Conservation (phyloP, 768 basidiomycete genomes). For the Pleurotus cornucopiae region DNA sequence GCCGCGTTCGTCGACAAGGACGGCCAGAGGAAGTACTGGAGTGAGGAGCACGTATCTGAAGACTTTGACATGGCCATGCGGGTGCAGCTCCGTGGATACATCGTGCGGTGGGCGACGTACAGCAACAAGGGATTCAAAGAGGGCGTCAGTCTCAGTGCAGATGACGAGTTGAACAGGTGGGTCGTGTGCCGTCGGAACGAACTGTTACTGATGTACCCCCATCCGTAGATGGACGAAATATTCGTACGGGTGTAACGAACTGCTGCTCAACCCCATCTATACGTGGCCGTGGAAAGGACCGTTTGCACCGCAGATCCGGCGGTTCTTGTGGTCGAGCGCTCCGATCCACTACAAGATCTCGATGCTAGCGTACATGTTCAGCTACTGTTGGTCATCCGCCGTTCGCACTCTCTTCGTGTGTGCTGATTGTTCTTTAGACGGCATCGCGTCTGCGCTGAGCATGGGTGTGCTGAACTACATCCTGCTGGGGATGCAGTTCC, state of each 20-base stretch:
- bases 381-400: conserved; percentile 31
- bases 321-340: conserved; percentile 71
- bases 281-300: conserved; percentile 77
- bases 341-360: conserved; percentile 81
- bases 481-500: conserved; percentile 64
- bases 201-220: too few relatives aligned
- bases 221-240: conserved; percentile 49
- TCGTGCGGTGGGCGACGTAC: conserved; percentile 81
- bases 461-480: conserved; percentile 72
- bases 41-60: conserved; percentile 74
- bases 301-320: conserved; percentile 69
- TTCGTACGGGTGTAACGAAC: conserved; percentile 64
- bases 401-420: conserved; percentile 6
- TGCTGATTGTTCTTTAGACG: conserved; percentile 26
- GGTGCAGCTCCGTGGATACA: conserved; percentile 66
- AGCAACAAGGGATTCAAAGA: conserved; percentile 84
- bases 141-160: conserved; percentile 80
- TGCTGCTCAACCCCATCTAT: conserved; percentile 81
- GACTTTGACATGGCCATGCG: conserved; percentile 78
- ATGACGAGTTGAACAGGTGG: conserved; percentile 89
- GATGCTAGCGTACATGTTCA: conserved; percentile 67
- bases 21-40: conserved; percentile 66
- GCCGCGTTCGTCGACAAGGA: conserved; percentile 72
- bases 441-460: conserved; percentile 66
- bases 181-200: too few relatives aligned